Evolutionary conservation across 176 grass and related monocot genomes (phyloP).

Genomic region (Alloteropsis semialata): DNA sequence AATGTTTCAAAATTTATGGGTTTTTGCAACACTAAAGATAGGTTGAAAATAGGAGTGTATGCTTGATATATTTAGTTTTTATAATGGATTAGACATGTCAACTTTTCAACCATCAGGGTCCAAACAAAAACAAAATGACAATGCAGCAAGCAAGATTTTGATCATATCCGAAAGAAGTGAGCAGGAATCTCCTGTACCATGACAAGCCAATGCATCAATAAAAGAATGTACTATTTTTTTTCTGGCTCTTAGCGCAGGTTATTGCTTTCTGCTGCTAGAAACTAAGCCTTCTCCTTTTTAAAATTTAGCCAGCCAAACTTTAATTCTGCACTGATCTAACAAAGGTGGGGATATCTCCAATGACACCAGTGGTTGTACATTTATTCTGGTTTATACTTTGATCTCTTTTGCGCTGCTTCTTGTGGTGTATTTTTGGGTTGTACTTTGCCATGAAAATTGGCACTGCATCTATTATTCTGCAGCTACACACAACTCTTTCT

Average conservation of each 20-base stretch:
- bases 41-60: neutral
- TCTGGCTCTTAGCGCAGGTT: too few relatives aligned
- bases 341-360: too few relatives aligned
- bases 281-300: too few relatives aligned
- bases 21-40: neutral
- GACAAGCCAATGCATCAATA: constrained; percentile 64
- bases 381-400: too few relatives aligned
- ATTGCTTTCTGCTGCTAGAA: too few relatives aligned
- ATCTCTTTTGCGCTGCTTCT: too few relatives aligned
- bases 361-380: too few relatives aligned
- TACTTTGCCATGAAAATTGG: neutral
- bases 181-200: constrained; percentile 70
- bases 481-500: constrained; percentile 83
- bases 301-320: too few relatives aligned
- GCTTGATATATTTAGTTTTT: neutral
- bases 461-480: neutral
- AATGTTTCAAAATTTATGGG: neutral
- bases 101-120: neutral
- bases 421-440: too few relatives aligned
- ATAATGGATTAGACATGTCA: neutral
- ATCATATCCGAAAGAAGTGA: constrained; percentile 1
- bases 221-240: too few relatives aligned
- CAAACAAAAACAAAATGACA: neutral
- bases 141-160: neutral
- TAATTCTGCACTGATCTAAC: too few relatives aligned